These are phyloP conservation scores for Pleurotus citrinopileatus DNA, from an alignment of 768 basidiomycete species.

Conservation along the genomic window DNA sequence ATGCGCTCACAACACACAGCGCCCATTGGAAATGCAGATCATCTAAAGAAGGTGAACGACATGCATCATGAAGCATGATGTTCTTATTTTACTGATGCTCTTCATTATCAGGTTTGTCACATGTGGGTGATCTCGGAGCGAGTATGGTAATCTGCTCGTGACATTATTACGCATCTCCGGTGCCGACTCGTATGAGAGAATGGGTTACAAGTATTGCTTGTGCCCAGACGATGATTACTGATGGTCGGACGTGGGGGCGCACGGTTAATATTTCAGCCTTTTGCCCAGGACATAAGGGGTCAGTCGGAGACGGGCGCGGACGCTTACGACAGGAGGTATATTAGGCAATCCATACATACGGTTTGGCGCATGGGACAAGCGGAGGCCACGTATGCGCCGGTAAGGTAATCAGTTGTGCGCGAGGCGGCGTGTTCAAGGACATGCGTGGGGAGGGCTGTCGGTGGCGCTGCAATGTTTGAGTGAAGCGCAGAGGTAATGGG, in stretches of 20 bases:
- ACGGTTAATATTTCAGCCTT: background rate
- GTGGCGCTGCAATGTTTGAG: background rate
- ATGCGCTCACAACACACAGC: background rate
- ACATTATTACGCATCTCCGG: background rate
- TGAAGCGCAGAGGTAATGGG: background rate
- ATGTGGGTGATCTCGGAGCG: background rate
- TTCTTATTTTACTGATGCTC: too few species aligned
- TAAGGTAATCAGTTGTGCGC: background rate
- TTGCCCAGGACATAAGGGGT: background rate
- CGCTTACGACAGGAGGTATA: conserved; percentile 1
- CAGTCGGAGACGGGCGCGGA: conserved; percentile 4
- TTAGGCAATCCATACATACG: conserved; percentile 1
- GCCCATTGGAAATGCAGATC: background rate
- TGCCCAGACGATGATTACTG: background rate
- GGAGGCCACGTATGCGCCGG: background rate
- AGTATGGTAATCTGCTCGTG: background rate
- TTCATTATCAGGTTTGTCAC: too few species aligned
- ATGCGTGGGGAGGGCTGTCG: conserved; percentile 1
- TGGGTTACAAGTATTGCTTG: background rate
- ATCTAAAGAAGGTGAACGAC: background rate
- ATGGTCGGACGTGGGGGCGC: too few species aligned
- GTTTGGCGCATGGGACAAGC: background rate
- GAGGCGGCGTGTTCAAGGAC: background rate
- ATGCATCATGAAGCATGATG: too few species aligned
- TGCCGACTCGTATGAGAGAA: background rate